Base-by-base conservation (phyloP, 169 alveolate genomes). In the Cryptosporidium sp. region DNA sequence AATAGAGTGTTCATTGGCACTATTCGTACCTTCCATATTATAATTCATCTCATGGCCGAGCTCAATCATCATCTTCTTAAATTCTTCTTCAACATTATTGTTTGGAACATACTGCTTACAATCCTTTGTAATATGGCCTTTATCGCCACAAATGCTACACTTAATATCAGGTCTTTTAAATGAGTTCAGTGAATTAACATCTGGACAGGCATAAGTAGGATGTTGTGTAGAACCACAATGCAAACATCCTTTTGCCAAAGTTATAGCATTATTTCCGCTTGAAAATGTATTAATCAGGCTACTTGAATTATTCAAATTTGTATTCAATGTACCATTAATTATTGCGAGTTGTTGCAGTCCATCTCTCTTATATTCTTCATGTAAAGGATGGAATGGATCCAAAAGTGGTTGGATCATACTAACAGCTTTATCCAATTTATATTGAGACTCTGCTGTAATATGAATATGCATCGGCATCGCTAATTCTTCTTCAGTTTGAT, bases 81-180 rank as follows among this genome's bases (percentile, higher is more conserved):
- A 80, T 43, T 80, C 89, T 18, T 80, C 89, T 33, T 80, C 89
- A 39, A 80, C 59, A 80, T 80, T 80, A 59, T 59, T 80, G 16
- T 80, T 80, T n/a, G 89, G 89, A 80, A 62, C 67, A 18, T 80
- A 80, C 43, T 62, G 84, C 73, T 95, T 95, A 84, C 98, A 96
- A 93, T 96, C 98, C 70, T 92, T 93, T 21, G 98, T 96, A 23
- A 95, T 92, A 86, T 96, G 98, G 2, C 98, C 98, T 93, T 93
- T 93, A 70, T 96, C 98, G 3, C 98, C 98, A 71, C 98, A 96
- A 26, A 96, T 84, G 51, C 93, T 94, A 73, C 98, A 96, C 59
- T 93, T 91, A 70, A 85, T 87, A 61, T 91, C 93, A 23, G 94
- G 93, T 43, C 86, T 92, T 48, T 86, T 86, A 68, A 73, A 85